Conservation (phyloP, 352 stramenopile species). For the Globisporangium polare region DNA sequence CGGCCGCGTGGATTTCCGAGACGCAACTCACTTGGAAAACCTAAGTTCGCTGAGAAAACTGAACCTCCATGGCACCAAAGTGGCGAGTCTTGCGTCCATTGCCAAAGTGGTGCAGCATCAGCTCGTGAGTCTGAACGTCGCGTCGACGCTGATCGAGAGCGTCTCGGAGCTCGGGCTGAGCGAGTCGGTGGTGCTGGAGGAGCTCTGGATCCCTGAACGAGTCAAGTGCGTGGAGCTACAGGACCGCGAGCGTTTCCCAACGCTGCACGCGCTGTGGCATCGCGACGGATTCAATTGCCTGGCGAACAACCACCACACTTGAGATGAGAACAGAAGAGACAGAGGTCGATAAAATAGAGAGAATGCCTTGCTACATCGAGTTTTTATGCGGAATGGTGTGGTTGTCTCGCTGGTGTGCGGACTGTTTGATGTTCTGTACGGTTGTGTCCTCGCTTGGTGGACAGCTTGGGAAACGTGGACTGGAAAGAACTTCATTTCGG, state of each 20-base stretch:
- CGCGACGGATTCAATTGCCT: conserved; percentile 63
- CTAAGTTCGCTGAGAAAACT: conserved; percentile 39
- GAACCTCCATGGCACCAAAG: conserved; percentile 49
- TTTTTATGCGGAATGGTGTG: too few relatives aligned
- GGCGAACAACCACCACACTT: conserved; percentile 55
- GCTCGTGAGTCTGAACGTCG: conserved; percentile 45
- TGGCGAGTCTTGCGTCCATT: conserved; percentile 33
- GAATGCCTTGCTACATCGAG: not conserved
- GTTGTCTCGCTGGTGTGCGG: too few relatives aligned
- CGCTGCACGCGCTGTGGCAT: conserved; percentile 53
- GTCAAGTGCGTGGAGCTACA: conserved; percentile 41
- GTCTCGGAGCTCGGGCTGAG: conserved; percentile 23
- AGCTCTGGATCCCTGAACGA: conserved; percentile 44
- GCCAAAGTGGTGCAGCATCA: conserved; percentile 16
- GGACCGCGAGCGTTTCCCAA: conserved; percentile 34
- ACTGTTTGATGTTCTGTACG: too few relatives aligned
- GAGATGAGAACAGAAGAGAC: not conserved
- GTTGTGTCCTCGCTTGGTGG: too few relatives aligned
- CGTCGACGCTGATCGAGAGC: conserved; percentile 40
- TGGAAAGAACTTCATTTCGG: not conserved
- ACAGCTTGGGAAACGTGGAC: too few relatives aligned
- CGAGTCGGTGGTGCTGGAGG: conserved; percentile 30
- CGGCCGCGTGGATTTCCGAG: conserved; percentile 61
- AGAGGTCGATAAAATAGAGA: not conserved
- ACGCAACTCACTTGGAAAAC: conserved; percentile 29